phyloP scores from a whole-genome alignment of 192 early-diverging fungal species.

The Backusella australiensis region DNA sequence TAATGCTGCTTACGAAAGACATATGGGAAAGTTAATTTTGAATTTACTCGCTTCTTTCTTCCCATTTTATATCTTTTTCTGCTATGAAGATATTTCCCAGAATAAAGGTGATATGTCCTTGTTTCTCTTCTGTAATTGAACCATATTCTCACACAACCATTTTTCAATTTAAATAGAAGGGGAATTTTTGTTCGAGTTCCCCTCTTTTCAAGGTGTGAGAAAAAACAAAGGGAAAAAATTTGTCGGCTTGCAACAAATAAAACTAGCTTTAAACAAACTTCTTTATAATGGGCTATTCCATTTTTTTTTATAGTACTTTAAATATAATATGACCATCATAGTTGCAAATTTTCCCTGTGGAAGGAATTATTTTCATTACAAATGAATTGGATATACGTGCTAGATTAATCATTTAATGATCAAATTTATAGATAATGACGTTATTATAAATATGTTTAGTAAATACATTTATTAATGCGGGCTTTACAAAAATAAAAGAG shows the following conservation, averaged over 20 bases:
- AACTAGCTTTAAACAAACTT: not conserved
- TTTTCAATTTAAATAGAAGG: not conserved
- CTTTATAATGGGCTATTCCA: not conserved
- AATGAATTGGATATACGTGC: not conserved
- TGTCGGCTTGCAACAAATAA: not conserved
- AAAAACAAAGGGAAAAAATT: not conserved
- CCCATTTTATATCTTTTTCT: not conserved
- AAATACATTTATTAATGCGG: not conserved
- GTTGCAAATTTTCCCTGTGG: not conserved
- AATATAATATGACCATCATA: not conserved
- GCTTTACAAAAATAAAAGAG: not conserved
- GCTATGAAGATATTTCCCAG: not conserved
- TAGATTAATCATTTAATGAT: not conserved
- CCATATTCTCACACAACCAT: not conserved
- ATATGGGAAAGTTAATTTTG: not conserved
- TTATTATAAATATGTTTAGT: not conserved
- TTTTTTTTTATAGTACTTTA: not conserved
- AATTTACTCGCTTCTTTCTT: not conserved
- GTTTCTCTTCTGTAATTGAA: not conserved
- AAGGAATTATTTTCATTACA: no score
- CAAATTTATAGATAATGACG: not conserved
- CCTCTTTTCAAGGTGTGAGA: not conserved
- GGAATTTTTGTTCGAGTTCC: not conserved
- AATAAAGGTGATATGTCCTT: not conserved
- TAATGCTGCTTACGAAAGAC: not conserved